A percentile compares a stretch with the other conserved stretches of the same genome.
phyloP scores from a whole-genome alignment of 148 eudicot species.

The Tetragonia tetragonoides region DNA sequence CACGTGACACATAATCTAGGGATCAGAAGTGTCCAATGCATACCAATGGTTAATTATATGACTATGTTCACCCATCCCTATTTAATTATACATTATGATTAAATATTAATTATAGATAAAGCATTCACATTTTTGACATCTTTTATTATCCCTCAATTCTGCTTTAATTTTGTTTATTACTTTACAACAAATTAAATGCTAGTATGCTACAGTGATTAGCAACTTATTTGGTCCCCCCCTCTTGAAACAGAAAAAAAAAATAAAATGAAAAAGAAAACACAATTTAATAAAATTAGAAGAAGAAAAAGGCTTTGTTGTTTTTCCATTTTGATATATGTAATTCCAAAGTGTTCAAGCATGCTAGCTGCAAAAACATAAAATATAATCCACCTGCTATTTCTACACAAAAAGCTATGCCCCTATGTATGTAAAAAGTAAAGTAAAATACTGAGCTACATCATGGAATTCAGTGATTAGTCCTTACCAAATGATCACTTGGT shows the following conservation, averaged over 20 bases:
- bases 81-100: background rate
- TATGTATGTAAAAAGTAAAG: background rate
- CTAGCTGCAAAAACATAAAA: background rate
- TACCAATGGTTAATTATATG: no score
- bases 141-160: background rate
- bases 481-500: background rate
- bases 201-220: constrained; percentile 21
- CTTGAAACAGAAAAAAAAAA: background rate
- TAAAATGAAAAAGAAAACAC: no score
- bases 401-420: background rate
- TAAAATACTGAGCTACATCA: background rate
- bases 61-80: constrained; percentile 5
- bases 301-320: background rate
- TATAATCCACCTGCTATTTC: constrained; percentile 8
- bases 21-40: background rate
- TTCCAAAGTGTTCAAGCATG: constrained; percentile 20
- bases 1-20: constrained; percentile 19
- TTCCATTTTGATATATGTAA: background rate
- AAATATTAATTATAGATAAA: background rate
- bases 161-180: background rate
- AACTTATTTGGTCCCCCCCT: constrained; percentile 21
- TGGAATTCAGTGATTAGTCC: constrained; percentile 9
- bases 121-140: background rate
- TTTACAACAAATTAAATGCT: constrained; percentile 20
- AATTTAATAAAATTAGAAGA: no score